Evolutionary conservation across 768 basidiomycete species (phyloP), one percentile per base, ranked within the genome.

Genomic region (Suillus placidus): DNA sequence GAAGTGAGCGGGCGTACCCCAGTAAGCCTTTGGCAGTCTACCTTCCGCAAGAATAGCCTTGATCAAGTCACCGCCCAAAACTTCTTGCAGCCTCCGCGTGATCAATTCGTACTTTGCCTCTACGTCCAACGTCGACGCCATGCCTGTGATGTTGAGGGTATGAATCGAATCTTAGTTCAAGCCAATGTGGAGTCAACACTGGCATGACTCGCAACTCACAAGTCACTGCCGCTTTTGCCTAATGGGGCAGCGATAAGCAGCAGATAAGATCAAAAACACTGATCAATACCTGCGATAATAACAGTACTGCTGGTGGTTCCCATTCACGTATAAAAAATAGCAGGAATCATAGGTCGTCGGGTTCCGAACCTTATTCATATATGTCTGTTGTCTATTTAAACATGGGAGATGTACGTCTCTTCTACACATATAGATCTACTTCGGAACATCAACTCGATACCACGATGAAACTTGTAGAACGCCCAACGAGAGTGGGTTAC

Each of bases 41-140:
- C 90, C 93, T 73, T 96, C 90, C 8, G 84, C 82, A 30, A 98
- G 81, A 64, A 95, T 89, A 40, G 85, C 81, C 76, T 93, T 92
- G 78, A 99, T 90, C 43, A 82, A 79, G 51, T 97, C 95, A 2
- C 84, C 93, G 30, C 95, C 93, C 4, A 99, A 87, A 6, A 93
- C 89, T 76, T 99, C 97, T 69, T 93, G 88, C 37, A 99, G 77
- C 69, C 91, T 81, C 60, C 96, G 81, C 1, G 93, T 96, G 64
- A 99, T 96, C 54, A 97, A 80, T 32, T 92, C 85, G 80, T 85
- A 96, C 73, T 85, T 89, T 67, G 84, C 74, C 47, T 79, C 78
- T 1, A 77, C 73, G 52, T 76, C 64, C 37, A 66, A 71, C n/a
- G 72, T 63, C 20, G 73, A 70, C 52, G 77, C 67, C 81, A 81